phyloP scores from a whole-genome alignment of 805 yeast genomes.

The Candida pseudofarinosa region DNA sequence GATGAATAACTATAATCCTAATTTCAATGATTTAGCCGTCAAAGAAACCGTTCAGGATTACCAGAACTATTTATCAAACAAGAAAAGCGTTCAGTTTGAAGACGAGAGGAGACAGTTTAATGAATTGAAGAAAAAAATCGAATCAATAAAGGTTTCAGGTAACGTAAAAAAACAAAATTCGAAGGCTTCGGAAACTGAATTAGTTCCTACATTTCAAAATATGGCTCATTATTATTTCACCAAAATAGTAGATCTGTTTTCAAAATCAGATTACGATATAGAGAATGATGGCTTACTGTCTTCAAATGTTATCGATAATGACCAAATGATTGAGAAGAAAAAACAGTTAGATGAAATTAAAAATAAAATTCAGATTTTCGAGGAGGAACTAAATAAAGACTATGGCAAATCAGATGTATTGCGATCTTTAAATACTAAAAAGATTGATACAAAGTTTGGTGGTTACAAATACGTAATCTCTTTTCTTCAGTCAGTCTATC shows the following conservation, averaged over 20 bases:
- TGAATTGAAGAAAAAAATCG: slow-evolving; percentile 16
- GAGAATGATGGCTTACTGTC: background rate
- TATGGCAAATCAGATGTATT: slow-evolving; percentile 66
- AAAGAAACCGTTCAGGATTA: slow-evolving; percentile 61
- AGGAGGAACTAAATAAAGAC: slow-evolving; percentile 21
- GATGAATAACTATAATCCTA: slow-evolving; percentile 64
- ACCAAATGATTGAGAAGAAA: slow-evolving; percentile 13
- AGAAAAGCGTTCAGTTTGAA: slow-evolving; percentile 9
- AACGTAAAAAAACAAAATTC: background rate
- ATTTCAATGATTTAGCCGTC: slow-evolving; percentile 84
- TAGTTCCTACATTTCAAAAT: slow-evolving; percentile 18
- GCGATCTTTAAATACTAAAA: slow-evolving; percentile 49
- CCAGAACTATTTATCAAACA: slow-evolving; percentile 45
- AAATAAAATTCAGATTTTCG: slow-evolving; percentile 9
- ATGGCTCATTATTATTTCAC: slow-evolving; percentile 23
- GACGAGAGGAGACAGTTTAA: slow-evolving; percentile 13
- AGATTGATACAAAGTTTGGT: slow-evolving; percentile 51
- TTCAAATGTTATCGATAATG: slow-evolving; percentile 5
- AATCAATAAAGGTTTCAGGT: slow-evolving; percentile 1
- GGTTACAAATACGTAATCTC: slow-evolving; percentile 69
- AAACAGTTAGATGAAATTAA: slow-evolving; percentile 8
- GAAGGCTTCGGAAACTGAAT: background rate
- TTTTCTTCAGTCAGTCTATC: slow-evolving; percentile 53
- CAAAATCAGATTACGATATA: background rate
- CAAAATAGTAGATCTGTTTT: slow-evolving; percentile 1